phyloP scores from a whole-genome alignment of 805 yeast genomes.

The Maudiozyma turicensis region DNA sequence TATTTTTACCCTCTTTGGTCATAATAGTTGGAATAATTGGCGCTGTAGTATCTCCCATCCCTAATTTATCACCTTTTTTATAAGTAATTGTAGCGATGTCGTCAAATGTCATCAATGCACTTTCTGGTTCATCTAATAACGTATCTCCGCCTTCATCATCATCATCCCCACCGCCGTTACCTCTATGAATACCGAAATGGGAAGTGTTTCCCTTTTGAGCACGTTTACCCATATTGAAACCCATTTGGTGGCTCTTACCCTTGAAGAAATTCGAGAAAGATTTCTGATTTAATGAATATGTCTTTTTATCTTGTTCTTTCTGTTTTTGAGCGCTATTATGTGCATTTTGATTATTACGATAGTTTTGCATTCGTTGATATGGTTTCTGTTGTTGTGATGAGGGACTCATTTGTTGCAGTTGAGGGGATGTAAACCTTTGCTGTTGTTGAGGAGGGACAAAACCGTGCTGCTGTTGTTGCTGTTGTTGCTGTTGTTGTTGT shows the following conservation, averaged over 20 bases:
- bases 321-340: conserved; percentile 8
- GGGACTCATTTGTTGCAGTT: conserved; percentile 2
- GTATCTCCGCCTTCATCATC: conserved; percentile 34
- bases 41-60: conserved; percentile 46
- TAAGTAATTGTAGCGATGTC: conserved; percentile 57
- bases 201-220: background rate
- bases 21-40: conserved; percentile 69
- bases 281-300: conserved; percentile 18
- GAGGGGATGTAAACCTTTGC: background rate
- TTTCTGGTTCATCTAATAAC: conserved; percentile 25
- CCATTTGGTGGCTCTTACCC: conserved; percentile 8
- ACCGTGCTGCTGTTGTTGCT: conserved; percentile 1
- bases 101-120: conserved; percentile 43
- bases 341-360: conserved; percentile 3
- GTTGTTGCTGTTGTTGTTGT: conserved; percentile 8
- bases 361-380: conserved; percentile 4
- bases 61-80: conserved; percentile 50
- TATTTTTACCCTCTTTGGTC: conserved; percentile 25
- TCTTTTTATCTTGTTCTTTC: conserved; percentile 7
- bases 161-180: conserved; percentile 26
- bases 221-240: background rate
- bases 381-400: conserved; percentile 7
- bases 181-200: conserved; percentile 7
- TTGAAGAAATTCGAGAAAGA: conserved; percentile 19
- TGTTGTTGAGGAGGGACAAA: conserved; percentile 2